Evolutionary conservation across 2,329 filamentous ascomycete genomes (phyloP).

Genomic region (Fusarium caatingaense): DNA sequence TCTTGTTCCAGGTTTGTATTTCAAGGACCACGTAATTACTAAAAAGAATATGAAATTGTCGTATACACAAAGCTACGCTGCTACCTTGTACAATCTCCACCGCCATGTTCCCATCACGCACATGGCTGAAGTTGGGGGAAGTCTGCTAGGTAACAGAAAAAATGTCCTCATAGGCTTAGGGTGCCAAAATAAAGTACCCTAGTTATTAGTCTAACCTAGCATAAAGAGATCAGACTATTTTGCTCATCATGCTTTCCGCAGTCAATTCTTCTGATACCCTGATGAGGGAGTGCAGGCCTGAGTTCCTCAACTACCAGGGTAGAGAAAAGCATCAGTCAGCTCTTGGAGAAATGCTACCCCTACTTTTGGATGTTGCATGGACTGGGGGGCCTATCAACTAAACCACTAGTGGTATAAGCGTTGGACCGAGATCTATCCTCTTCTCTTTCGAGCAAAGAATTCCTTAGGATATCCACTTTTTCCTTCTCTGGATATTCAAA

Average conservation of each 20-base stretch:
- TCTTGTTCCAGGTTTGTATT: background rate
- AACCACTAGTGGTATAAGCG: background rate
- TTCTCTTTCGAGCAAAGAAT: slow-evolving; percentile 1
- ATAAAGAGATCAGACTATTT: background rate
- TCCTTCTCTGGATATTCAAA: background rate
- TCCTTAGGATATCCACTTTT: slow-evolving; percentile 7
- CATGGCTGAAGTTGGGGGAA: slow-evolving; percentile 19
- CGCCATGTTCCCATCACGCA: slow-evolving; percentile 24
- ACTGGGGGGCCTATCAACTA: background rate
- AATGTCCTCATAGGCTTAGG: background rate
- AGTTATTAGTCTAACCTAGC: background rate
- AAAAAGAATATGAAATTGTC: background rate
- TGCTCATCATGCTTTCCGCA: background rate
- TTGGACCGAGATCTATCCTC: slow-evolving; percentile 7
- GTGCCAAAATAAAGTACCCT: background rate
- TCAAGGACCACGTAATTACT: background rate
- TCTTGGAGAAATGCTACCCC: slow-evolving; percentile 7
- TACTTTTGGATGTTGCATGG: slow-evolving; percentile 1
- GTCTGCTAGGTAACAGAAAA: background rate
- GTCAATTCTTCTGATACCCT: background rate
- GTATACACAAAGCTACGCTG: background rate
- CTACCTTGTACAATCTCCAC: slow-evolving; percentile 11
- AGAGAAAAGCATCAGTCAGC: slow-evolving; percentile 3
- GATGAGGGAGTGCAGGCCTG: background rate
- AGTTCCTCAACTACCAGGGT: background rate